Conservation (phyloP, 1,284 basidiomycete genomes). For the Trichosporon ovoides region DNA sequence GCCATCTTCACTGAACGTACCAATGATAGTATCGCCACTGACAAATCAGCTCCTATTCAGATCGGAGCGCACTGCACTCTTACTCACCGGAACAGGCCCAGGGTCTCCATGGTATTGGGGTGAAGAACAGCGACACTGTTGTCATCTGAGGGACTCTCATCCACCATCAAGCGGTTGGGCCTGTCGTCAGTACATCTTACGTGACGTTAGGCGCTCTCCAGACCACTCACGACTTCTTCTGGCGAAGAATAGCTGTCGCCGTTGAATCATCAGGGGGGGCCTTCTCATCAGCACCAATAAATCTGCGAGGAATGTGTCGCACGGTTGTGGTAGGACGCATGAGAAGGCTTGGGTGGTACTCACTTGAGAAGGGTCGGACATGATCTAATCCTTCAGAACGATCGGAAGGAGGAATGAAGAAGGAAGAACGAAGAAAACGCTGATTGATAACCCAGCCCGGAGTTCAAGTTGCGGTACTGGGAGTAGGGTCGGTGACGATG, state of each 20-base stretch:
- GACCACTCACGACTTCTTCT: conserved; percentile 84
- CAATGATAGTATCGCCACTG: conserved; percentile 44
- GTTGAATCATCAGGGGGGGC: conserved; percentile 47
- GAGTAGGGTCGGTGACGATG: conserved; percentile 3
- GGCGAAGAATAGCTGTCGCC: conserved; percentile 88
- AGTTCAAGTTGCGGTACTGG: neutral
- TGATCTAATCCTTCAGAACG: conserved; percentile 5
- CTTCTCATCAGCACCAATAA: conserved; percentile 22
- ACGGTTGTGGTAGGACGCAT: too few species aligned
- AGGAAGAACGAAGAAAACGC: neutral
- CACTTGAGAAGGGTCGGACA: conserved; percentile 26
- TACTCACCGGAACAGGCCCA: conserved; percentile 82
- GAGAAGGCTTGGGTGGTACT: neutral
- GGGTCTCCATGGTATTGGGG: conserved; percentile 91
- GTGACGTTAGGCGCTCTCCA: neutral
- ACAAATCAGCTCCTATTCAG: conserved; percentile 1
- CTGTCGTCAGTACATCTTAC: conserved; percentile 50
- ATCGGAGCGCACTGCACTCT: neutral
- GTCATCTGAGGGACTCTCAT: conserved; percentile 84
- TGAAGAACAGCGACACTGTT: conserved; percentile 86
- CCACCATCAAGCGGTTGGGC: conserved; percentile 89
- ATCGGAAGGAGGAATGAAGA: neutral
- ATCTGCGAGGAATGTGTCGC: too few species aligned
- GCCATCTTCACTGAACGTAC: conserved; percentile 17
- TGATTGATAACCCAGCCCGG: neutral